These are phyloP conservation scores for Thalassiosira allenii DNA, from an alignment of 352 stramenopile genomes.

Conservation along the genomic window DNA sequence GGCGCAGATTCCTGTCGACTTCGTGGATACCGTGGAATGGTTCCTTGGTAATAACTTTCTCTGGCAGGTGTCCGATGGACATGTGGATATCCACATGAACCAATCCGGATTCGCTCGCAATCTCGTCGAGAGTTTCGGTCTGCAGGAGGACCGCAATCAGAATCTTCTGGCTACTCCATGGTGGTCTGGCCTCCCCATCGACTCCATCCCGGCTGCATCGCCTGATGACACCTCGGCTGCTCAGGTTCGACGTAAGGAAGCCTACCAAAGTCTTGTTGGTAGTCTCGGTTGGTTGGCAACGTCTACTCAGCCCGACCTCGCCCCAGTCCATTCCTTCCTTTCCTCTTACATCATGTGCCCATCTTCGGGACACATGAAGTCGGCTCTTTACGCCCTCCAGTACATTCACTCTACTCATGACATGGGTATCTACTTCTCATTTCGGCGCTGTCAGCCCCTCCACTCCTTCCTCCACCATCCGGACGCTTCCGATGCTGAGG, in stretches of 20 bases:
- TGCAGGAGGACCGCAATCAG: not conserved
- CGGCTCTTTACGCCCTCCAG: slow-evolving; percentile 20
- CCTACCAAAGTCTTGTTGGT: slow-evolving; percentile 40
- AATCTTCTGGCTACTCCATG: slow-evolving; percentile 47
- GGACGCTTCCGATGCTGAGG: slow-evolving; percentile 15
- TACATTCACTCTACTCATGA: slow-evolving; percentile 35
- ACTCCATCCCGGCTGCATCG: slow-evolving; percentile 7
- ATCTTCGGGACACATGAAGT: not conserved
- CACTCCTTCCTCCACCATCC: slow-evolving; percentile 27
- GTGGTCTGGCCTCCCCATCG: slow-evolving; percentile 33
- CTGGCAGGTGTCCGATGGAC: slow-evolving; percentile 6
- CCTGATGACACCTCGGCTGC: slow-evolving; percentile 12
- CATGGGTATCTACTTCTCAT: slow-evolving; percentile 28
- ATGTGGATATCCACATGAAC: slow-evolving; percentile 22
- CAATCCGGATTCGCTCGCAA: slow-evolving; percentile 41
- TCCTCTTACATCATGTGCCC: slow-evolving; percentile 32
- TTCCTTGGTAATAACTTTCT: slow-evolving; percentile 44
- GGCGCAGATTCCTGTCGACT: slow-evolving; percentile 32
- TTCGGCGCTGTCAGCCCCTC: not conserved
- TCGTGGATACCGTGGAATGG: slow-evolving; percentile 48
- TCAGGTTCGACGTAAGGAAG: not conserved
- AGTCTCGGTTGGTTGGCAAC: slow-evolving; percentile 32
- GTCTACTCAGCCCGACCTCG: slow-evolving; percentile 40
- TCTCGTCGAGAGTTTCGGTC: slow-evolving; percentile 8
- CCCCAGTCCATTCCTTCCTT: slow-evolving; percentile 32